Conservation (phyloP, 352 stramenopile species). For the Phytophthora cryptogea region DNA sequence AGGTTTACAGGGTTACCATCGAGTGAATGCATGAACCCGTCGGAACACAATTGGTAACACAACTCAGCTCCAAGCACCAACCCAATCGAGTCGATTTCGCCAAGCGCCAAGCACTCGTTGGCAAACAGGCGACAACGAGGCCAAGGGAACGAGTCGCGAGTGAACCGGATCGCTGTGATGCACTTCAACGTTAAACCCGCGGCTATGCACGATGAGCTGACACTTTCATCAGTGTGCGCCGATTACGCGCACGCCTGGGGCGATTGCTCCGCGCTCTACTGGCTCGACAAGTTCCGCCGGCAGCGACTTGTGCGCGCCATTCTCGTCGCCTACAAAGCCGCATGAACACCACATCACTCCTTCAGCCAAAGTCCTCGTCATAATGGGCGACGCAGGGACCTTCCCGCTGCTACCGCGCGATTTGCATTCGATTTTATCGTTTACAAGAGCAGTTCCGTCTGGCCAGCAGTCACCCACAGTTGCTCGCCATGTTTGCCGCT, state of each 20-base stretch:
- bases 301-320: neutral
- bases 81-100: too few species aligned
- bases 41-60: too few species aligned
- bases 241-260: constrained; percentile 10
- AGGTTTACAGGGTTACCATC: neutral
- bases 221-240: constrained; percentile 15
- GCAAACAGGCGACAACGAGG: too few species aligned
- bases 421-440: too few species aligned
- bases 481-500: neutral
- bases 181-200: constrained; percentile 24
- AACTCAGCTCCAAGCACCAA: neutral
- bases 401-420: too few species aligned
- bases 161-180: constrained; percentile 12
- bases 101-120: too few species aligned
- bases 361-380: too few species aligned
- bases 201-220: constrained; percentile 22
- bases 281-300: constrained; percentile 11
- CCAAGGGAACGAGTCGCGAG: neutral
- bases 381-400: too few species aligned
- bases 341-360: too few species aligned
- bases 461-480: neutral
- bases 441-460: too few species aligned
- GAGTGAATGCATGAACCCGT: too few species aligned
- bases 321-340: too few species aligned
- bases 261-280: constrained; percentile 13